These are phyloP conservation scores for Cephalotrichum gorgonifer DNA, from an alignment of 2,329 filamentous ascomycete genomes.

Conservation along the genomic window DNA sequence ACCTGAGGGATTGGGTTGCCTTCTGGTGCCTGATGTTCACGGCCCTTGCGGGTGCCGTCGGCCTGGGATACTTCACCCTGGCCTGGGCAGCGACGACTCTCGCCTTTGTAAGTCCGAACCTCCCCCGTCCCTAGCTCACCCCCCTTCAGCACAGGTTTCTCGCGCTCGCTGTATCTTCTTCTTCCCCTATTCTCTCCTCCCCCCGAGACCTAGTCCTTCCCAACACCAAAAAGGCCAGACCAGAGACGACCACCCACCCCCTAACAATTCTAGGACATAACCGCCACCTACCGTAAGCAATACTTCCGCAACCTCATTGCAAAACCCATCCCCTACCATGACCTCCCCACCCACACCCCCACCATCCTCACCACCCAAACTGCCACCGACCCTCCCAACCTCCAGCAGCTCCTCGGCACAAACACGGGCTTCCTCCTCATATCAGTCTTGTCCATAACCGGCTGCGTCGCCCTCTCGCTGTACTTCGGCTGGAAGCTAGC, in stretches of 20 bases:
- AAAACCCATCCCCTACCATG: slow-evolving; percentile 18
- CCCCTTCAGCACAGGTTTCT: neutral
- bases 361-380: slow-evolving; percentile 16
- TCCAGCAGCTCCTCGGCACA: slow-evolving; percentile 20
- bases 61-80: slow-evolving; percentile 15
- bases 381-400: slow-evolving; percentile 17
- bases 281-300: slow-evolving; percentile 14
- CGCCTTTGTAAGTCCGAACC: slow-evolving; percentile 9
- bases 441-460: slow-evolving; percentile 18
- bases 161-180: neutral
- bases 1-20: slow-evolving; percentile 5
- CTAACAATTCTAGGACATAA: no score
- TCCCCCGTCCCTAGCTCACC: neutral
- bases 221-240: neutral
- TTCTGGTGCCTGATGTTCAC: slow-evolving; percentile 22
- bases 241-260: neutral
- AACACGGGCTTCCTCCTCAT: slow-evolving; percentile 18
- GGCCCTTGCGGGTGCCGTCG: slow-evolving; percentile 16
- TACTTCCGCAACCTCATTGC: slow-evolving; percentile 19
- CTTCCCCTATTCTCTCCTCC: neutral
- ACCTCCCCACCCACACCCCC: slow-evolving; percentile 17
- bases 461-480: slow-evolving; percentile 18
- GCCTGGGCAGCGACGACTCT: slow-evolving; percentile 14
- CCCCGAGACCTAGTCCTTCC: neutral
- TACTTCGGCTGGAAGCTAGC: slow-evolving; percentile 26